A percentile compares a stretch with the other conserved stretches of the same genome.
These are phyloP conservation scores for Handroanthus guayacan DNA, from an alignment of 257 asterid genomes.

Conservation along the genomic window DNA sequence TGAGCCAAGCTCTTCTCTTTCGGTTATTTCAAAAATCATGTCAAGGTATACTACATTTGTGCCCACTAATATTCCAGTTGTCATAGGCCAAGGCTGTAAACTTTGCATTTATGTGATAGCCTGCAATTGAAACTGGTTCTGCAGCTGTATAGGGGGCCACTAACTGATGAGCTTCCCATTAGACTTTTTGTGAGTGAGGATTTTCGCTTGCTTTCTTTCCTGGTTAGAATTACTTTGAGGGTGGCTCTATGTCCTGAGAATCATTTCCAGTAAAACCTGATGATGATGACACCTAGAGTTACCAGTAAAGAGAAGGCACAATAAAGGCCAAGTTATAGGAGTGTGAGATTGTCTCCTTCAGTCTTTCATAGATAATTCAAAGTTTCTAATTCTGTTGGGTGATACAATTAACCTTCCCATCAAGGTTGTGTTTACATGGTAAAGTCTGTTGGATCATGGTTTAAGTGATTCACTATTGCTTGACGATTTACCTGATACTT, in stretches of 20 bases:
- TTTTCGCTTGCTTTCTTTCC: slow-evolving; percentile 14
- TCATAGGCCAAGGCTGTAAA: slow-evolving; percentile 5
- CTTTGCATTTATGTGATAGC: slow-evolving; percentile 26
- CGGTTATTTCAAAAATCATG: slow-evolving; percentile 65
- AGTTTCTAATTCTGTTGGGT: slow-evolving; percentile 13
- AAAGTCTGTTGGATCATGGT: slow-evolving; percentile 19
- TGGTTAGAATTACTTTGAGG: slow-evolving; percentile 16
- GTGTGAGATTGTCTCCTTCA: neutral
- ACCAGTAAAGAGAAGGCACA: slow-evolving; percentile 6
- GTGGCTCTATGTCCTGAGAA: slow-evolving; percentile 4
- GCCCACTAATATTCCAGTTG: slow-evolving; percentile 27
- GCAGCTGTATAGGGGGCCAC: slow-evolving; percentile 22
- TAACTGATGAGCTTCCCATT: slow-evolving; percentile 26
- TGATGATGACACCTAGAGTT: slow-evolving; percentile 1
- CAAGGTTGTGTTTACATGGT: slow-evolving; percentile 15
- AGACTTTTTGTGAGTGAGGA: slow-evolving; percentile 18
- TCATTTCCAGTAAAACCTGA: slow-evolving; percentile 9
- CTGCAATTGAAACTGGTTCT: slow-evolving; percentile 25
- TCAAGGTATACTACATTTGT: slow-evolving; percentile 61
- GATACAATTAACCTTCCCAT: slow-evolving; percentile 11
- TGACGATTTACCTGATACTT: slow-evolving; percentile 4
- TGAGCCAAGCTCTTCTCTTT: slow-evolving; percentile 53
- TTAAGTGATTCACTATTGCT: slow-evolving; percentile 24
- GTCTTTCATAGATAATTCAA: slow-evolving; percentile 10
- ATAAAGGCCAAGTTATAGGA: slow-evolving; percentile 1